Conservation (phyloP, 306 rosid genomes). For the Malus sylvestris region DNA sequence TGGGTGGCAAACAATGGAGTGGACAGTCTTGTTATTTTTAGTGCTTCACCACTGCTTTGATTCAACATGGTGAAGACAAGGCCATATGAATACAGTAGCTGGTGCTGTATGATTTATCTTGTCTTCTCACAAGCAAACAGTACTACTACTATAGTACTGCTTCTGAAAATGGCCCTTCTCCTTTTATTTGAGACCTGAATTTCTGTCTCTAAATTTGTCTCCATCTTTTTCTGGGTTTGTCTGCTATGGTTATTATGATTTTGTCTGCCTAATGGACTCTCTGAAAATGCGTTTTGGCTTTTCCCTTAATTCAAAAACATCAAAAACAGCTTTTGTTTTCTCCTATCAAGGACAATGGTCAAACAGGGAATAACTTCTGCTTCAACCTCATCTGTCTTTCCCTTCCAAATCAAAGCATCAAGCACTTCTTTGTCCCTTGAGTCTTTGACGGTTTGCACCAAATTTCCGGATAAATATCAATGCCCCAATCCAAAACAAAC, state of each 20-base stretch:
- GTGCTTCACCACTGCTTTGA: neutral
- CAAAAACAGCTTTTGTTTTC: constrained; percentile 24
- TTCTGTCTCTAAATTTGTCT: constrained; percentile 24
- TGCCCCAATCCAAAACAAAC: neutral
- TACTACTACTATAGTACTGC: neutral
- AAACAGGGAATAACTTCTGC: constrained; percentile 36
- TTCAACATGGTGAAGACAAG: constrained; percentile 22
- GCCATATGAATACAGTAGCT: neutral
- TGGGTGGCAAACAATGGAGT: constrained; percentile 7
- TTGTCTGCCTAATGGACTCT: constrained; percentile 20
- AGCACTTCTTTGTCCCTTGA: neutral
- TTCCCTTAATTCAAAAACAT: neutral
- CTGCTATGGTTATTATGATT: constrained; percentile 19
- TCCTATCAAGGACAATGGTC: constrained; percentile 24
- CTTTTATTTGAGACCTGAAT: constrained; percentile 21
- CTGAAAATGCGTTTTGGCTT: neutral
- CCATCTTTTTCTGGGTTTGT: constrained; percentile 23
- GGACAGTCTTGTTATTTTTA: constrained; percentile 1
- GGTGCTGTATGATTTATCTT: constrained; percentile 7
- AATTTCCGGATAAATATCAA: constrained; percentile 22
- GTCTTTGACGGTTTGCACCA: constrained; percentile 23
- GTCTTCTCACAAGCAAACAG: constrained; percentile 16
- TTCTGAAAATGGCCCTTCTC: neutral
- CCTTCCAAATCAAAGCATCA: constrained; percentile 20
- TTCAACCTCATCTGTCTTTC: constrained; percentile 29